Evolutionary conservation across 345 rosid genomes (phyloP).

Genomic region (Mercurialis annua): DNA sequence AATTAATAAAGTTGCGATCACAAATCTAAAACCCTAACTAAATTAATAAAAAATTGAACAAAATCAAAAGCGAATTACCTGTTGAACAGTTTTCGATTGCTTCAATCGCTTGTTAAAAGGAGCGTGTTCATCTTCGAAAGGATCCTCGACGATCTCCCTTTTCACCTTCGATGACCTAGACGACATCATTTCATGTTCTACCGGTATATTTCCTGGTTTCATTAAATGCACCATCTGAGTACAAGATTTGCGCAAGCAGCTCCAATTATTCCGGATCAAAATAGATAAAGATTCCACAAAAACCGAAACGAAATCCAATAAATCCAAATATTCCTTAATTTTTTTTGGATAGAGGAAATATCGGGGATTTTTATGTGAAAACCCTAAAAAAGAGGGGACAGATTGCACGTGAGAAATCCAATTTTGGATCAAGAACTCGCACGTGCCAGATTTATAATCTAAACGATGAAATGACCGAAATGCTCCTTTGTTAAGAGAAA

Average conservation of each 20-base stretch:
- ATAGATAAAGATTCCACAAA: not conserved
- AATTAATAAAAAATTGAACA: too few species aligned
- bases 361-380: slow-evolving; percentile 22
- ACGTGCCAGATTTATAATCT: slow-evolving; percentile 11
- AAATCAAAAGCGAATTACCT: slow-evolving; percentile 18
- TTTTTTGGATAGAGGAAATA: slow-evolving; percentile 13
- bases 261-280: slow-evolving; percentile 2
- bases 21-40: too few species aligned
- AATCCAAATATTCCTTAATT: not conserved
- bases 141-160: slow-evolving; percentile 72
- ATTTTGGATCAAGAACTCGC: not conserved
- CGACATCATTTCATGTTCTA: slow-evolving; percentile 43
- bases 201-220: slow-evolving; percentile 53
- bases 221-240: slow-evolving; percentile 73
- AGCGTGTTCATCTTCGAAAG: slow-evolving; percentile 64
- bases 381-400: slow-evolving; percentile 31
- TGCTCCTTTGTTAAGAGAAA: not conserved
- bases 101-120: slow-evolving; percentile 73
- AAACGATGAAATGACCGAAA: slow-evolving; percentile 8
- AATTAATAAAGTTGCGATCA: too few species aligned
- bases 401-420: slow-evolving; percentile 33
- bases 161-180: slow-evolving; percentile 63
- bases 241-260: not conserved
- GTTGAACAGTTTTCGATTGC: slow-evolving; percentile 39
- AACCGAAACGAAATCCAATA: not conserved